A percentile compares a stretch with the other conserved stretches of the same genome.
Conservation (phyloP, 2,329 filamentous ascomycete species). For the Fusarium pininemorale region DNA sequence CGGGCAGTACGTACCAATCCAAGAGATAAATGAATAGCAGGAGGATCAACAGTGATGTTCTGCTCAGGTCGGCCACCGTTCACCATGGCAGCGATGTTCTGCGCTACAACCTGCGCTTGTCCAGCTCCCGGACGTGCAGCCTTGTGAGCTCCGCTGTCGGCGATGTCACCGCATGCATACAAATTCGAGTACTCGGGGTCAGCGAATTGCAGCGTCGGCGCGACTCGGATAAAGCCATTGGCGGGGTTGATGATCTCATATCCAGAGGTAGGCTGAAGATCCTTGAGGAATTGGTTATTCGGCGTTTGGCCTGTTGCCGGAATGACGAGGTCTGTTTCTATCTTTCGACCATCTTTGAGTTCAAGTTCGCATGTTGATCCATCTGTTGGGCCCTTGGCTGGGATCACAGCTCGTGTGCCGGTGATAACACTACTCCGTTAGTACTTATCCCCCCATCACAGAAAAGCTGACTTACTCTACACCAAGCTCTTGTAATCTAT, state of each 20-base stretch:
- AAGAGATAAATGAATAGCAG: constrained; percentile 36
- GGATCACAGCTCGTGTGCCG: constrained; percentile 34
- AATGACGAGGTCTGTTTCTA: constrained; percentile 36
- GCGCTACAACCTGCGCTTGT: constrained; percentile 33
- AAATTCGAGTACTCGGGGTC: constrained; percentile 37
- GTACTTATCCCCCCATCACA: fast-evolving
- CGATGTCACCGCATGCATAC: constrained; percentile 40
- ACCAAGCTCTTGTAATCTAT: constrained; percentile 33
- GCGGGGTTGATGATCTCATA: constrained; percentile 22
- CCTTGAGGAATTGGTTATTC: constrained; percentile 39
- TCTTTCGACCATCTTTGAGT: constrained; percentile 34
- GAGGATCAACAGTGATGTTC: constrained; percentile 24
- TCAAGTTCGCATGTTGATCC: constrained; percentile 30
- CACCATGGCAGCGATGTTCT: constrained; percentile 39
- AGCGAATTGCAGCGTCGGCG: constrained; percentile 33
- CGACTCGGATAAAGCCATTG: constrained; percentile 39
- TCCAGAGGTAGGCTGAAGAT: constrained; percentile 2
- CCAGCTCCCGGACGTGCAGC: constrained; percentile 33
- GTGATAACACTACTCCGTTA: constrained; percentile 24
- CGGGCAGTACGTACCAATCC: constrained; percentile 20
- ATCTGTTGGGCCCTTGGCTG: constrained; percentile 27
- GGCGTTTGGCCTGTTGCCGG: constrained; percentile 39
- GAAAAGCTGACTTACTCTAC: constrained; percentile 16
- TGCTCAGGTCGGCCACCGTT: constrained; percentile 15
- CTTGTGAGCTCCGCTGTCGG: constrained; percentile 41